Evolutionary conservation across 2,329 filamentous ascomycete species (phyloP).

Genomic region (Paraphaeosphaeria sporulosa): DNA sequence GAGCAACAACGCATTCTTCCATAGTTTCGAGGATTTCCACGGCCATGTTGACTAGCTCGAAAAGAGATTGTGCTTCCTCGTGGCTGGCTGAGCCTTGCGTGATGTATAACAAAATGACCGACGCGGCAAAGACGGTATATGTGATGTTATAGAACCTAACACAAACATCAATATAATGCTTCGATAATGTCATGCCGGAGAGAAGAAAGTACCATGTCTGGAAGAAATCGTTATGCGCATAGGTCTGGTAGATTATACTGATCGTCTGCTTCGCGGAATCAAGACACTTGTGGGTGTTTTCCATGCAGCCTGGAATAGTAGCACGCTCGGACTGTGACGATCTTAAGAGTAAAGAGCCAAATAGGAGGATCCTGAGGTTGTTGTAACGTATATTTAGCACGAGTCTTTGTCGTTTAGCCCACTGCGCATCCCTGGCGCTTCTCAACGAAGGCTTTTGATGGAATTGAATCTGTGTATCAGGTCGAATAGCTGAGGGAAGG

Average conservation of each 20-base stretch:
- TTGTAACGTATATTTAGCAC: slow-evolving; percentile 53
- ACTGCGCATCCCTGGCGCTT: slow-evolving; percentile 46
- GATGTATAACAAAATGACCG: slow-evolving; percentile 46
- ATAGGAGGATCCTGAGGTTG: slow-evolving; percentile 52
- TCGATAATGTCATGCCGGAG: background rate
- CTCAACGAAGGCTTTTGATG: slow-evolving; percentile 28
- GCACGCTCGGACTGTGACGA: slow-evolving; percentile 31
- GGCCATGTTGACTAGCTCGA: slow-evolving; percentile 44
- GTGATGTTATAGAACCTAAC: slow-evolving; percentile 54
- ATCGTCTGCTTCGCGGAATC: slow-evolving; percentile 51
- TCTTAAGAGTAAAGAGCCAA: slow-evolving; percentile 48
- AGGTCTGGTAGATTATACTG: slow-evolving; percentile 52
- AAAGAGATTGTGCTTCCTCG: background rate
- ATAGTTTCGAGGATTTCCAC: slow-evolving; percentile 53
- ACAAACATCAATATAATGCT: background rate
- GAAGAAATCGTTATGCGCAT: slow-evolving; percentile 50
- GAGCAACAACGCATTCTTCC: slow-evolving; percentile 52
- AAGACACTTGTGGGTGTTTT: slow-evolving; percentile 49
- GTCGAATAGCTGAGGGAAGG: slow-evolving; percentile 43
- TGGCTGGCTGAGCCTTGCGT: slow-evolving; percentile 21
- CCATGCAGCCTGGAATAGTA: slow-evolving; percentile 31
- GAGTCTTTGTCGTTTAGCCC: slow-evolving; percentile 49
- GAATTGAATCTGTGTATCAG: slow-evolving; percentile 27
- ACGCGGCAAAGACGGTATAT: slow-evolving; percentile 52
- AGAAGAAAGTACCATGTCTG: slow-evolving; percentile 50